Evolutionary conservation across 371 early-diverging fungal genomes (phyloP).

Genomic region (Apophysomyces trapeziformis): DNA sequence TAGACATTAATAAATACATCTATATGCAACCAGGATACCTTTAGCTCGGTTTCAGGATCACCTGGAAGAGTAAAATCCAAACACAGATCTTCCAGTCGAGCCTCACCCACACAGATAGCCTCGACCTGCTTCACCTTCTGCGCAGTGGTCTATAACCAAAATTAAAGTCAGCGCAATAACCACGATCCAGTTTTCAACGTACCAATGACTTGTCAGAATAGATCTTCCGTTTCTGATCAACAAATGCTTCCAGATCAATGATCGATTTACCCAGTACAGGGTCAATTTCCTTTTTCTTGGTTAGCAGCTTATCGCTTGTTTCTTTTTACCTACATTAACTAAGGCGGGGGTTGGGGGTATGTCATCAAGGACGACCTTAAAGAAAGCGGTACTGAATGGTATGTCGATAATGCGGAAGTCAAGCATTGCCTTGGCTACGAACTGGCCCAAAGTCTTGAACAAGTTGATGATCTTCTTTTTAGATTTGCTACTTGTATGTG

Average conservation of each 20-base stretch:
- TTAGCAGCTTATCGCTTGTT: conserved; percentile 14
- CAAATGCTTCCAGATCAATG: conserved; percentile 62
- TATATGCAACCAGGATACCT: conserved; percentile 33
- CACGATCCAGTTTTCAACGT: background rate
- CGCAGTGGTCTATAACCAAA: conserved; percentile 26
- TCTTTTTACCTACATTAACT: conserved; percentile 1
- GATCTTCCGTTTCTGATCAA: conserved; percentile 53
- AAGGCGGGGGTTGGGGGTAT: conserved; percentile 19
- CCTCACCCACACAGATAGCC: conserved; percentile 54
- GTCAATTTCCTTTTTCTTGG: conserved; percentile 64
- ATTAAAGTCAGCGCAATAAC: background rate
- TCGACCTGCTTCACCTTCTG: conserved; percentile 42
- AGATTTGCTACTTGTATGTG: conserved; percentile 30
- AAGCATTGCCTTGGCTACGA: conserved; percentile 88
- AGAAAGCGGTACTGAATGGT: conserved; percentile 77
- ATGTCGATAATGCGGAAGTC: conserved; percentile 90
- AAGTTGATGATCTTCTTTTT: conserved; percentile 54
- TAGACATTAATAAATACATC: no score
- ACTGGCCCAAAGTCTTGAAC: conserved; percentile 79
- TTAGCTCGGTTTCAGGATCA: conserved; percentile 63
- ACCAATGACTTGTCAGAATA: conserved; percentile 51
- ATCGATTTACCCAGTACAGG: conserved; percentile 73
- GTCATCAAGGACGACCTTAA: conserved; percentile 65
- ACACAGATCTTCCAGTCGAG: conserved; percentile 65
- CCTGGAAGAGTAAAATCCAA: conserved; percentile 91